phyloP scores from a whole-genome alignment of 345 rosid species.

The Turritis glabra region DNA sequence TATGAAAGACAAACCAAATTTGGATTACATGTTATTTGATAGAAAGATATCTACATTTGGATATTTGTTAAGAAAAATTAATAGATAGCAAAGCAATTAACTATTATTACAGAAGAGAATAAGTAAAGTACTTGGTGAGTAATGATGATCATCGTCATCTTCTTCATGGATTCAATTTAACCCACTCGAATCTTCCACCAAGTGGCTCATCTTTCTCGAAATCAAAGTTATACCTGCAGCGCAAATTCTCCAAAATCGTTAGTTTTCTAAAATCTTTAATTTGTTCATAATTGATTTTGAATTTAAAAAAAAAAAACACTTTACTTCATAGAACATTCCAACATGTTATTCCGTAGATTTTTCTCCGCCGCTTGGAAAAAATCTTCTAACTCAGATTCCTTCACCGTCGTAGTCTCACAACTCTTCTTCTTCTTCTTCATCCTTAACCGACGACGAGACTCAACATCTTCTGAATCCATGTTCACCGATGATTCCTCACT shows the following conservation, averaged over 20 bases:
- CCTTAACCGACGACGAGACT: conserved; percentile 22
- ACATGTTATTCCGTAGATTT: conserved; percentile 8
- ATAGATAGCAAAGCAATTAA: no score
- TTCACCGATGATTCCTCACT: conserved; percentile 9
- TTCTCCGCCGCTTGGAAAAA: conserved; percentile 35
- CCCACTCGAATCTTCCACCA: conserved; percentile 39
- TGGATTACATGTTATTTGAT: background rate
- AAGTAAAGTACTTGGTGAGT: background rate
- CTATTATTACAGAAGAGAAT: background rate
- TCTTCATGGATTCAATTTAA: conserved; percentile 26
- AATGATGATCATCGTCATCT: background rate
- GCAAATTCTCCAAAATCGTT: background rate
- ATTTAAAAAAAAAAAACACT: background rate
- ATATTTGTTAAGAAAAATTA: background rate
- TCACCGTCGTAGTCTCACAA: background rate
- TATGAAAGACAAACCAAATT: background rate
- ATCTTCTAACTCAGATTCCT: conserved; percentile 18
- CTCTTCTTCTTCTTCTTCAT: background rate
- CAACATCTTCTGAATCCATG: conserved; percentile 16
- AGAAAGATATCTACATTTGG: conserved; percentile 20
- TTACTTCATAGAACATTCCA: conserved; percentile 29
- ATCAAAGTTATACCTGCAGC: conserved; percentile 35
- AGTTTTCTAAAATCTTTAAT: no score
- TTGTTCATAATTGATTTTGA: background rate
- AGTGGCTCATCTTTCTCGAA: conserved; percentile 40